Conservation (phyloP, 2,329 filamentous ascomycete genomes). For the Lasiodiplodia sp. region DNA sequence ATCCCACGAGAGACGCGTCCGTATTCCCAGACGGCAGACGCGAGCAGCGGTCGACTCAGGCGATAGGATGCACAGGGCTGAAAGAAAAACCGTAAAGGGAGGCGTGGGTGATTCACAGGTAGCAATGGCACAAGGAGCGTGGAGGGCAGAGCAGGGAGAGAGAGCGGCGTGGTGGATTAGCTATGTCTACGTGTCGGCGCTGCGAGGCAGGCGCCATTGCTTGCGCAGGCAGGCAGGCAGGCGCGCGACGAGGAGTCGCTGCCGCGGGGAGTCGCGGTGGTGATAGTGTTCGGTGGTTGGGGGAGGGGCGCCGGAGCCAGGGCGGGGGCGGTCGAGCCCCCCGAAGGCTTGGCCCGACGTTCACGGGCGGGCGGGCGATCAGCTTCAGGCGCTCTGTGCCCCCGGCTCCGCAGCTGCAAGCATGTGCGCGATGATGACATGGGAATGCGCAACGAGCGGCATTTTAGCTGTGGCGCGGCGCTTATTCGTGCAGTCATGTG, state of each 20-base stretch:
- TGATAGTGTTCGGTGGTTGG: neutral
- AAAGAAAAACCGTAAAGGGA: constrained; percentile 4
- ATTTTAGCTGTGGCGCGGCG: constrained; percentile 1
- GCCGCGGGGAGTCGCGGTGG: neutral
- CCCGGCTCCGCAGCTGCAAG: constrained; percentile 16
- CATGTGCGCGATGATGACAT: constrained; percentile 20
- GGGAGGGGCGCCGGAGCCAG: neutral
- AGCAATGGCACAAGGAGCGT: constrained; percentile 7
- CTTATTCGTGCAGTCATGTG: constrained; percentile 2
- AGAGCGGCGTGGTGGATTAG: constrained; percentile 14
- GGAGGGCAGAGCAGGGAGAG: neutral
- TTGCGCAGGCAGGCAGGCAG: neutral
- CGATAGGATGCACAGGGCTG: constrained; percentile 18
- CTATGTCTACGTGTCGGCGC: neutral
- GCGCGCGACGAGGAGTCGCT: neutral
- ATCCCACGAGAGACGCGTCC: neutral
- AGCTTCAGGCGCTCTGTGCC: neutral
- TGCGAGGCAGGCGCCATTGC: neutral
- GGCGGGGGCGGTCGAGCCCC: neutral
- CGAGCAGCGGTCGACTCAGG: neutral
- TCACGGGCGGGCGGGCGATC: neutral
- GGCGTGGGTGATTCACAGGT: constrained; percentile 23
- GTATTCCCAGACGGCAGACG: constrained; percentile 1
- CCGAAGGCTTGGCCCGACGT: neutral
- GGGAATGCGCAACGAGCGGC: constrained; percentile 13